These are phyloP conservation scores for Colletotrichum coccodes DNA, from an alignment of 2,329 filamentous ascomycete species.

Conservation along the genomic window DNA sequence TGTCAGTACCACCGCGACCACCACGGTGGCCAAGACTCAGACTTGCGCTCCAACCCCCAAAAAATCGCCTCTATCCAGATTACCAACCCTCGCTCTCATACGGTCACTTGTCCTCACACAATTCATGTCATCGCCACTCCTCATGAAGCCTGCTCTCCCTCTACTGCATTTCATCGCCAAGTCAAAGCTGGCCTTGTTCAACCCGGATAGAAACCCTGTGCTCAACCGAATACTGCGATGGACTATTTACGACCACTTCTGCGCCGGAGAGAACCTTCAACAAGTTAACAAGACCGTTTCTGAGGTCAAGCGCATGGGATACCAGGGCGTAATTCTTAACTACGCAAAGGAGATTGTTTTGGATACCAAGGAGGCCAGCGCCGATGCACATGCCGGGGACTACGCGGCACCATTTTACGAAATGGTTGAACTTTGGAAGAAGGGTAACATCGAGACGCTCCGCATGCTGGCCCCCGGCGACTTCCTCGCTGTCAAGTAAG, in stretches of 20 bases:
- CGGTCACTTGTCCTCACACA: conserved; percentile 24
- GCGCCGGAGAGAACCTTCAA: conserved; percentile 77
- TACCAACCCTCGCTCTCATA: conserved; percentile 8
- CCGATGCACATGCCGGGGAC: conserved; percentile 58
- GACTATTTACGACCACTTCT: conserved; percentile 93
- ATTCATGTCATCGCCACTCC: conserved; percentile 16
- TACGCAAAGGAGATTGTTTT: conserved; percentile 87
- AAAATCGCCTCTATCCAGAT: conserved; percentile 15
- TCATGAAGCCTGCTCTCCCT: conserved; percentile 22
- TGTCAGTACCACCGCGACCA: conserved; percentile 25
- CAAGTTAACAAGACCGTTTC: conserved; percentile 76
- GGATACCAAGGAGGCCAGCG: conserved; percentile 54
- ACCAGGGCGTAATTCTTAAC: conserved; percentile 84
- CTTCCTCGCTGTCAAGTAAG: conserved; percentile 72
- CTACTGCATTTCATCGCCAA: conserved; percentile 22
- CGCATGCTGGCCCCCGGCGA: conserved; percentile 73
- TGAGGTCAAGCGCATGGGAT: conserved; percentile 78
- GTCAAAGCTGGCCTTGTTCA: conserved; percentile 51
- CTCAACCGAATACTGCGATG: conserved; percentile 78
- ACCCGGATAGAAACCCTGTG: conserved; percentile 80
- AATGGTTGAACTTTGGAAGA: conserved; percentile 78
- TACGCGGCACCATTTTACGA: conserved; percentile 18
- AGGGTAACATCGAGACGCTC: conserved; percentile 80
- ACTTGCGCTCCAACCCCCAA: not conserved
- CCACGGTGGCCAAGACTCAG: conserved; percentile 12